Evolutionary conservation across 192 early-diverging fungal species (phyloP), one percentile per base, ranked within the genome.

Genomic region (Podochytrium sp.): DNA sequence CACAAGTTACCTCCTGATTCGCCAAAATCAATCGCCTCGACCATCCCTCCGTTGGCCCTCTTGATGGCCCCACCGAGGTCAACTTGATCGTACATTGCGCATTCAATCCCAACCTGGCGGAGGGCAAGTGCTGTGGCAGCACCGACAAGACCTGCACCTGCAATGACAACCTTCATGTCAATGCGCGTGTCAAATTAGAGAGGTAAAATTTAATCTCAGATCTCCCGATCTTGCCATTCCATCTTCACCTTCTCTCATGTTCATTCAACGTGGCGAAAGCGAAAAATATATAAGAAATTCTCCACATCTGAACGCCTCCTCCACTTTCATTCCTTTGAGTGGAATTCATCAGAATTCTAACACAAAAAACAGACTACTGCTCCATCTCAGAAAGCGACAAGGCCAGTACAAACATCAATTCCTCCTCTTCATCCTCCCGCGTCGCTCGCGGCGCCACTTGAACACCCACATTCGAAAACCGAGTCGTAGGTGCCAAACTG

Each of bases 331-430:
- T n/a, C n/a, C n/a, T n/a, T n/a, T n/a, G n/a, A n/a, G n/a, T n/a
- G n/a, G n/a, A n/a, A n/a, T n/a, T n/a, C n/a, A n/a, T n/a, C n/a
- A n/a, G n/a, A n/a, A n/a, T n/a, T n/a, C n/a, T n/a, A n/a, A n/a
- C n/a, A n/a, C n/a, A n/a, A n/a, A n/a, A n/a, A n/a, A n/a, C n/a
- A n/a, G n/a, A n/a, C n/a, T n/a, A n/a, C n/a, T n/a, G n/a, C n/a
- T n/a, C n/a, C 55, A 27, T 57, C 7, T 72, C 70, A 5, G 25
- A 33, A 10, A 72, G 25, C 29, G 20, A 27, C 57, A 72, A 47
- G 29, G 63, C 70, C 55, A 72, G 42, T 20, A 72, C 57, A 42
- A 55, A 72, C 70, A 59, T 57, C 23, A 72, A 40, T 40, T 72
- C 70, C 32, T 72, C 70, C 1, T 72, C 70, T 32, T 72, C 70